A percentile compares a stretch with the other conserved stretches of the same genome.
Conservation (phyloP, 441 rosid species). For the Corymbia citriodora region DNA sequence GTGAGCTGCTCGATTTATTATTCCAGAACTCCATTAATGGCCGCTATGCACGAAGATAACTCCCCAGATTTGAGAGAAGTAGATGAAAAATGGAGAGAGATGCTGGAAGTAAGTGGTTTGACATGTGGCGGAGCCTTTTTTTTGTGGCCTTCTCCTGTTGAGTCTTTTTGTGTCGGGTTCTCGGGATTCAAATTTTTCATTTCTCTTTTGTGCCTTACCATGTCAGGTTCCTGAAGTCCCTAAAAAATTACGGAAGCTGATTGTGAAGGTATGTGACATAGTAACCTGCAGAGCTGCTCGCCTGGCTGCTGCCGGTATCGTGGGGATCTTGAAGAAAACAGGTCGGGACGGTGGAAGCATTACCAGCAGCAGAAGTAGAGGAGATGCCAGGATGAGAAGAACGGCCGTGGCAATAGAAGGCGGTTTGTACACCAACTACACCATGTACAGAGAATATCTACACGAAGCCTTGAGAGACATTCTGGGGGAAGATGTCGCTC, state of each 20-base stretch:
- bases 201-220: neutral
- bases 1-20: neutral
- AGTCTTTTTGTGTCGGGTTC: neutral
- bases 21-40: conserved; percentile 61
- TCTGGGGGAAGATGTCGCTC: conserved; percentile 63
- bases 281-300: conserved; percentile 86
- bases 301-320: conserved; percentile 85
- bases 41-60: conserved; percentile 85
- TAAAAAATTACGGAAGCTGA: conserved; percentile 59
- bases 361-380: conserved; percentile 48
- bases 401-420: conserved; percentile 91
- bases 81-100: conserved; percentile 46
- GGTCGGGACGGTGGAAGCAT: conserved; percentile 81
- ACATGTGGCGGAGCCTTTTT: neutral
- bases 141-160: neutral
- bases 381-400: conserved; percentile 54
- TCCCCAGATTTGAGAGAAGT: conserved; percentile 68
- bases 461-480: conserved; percentile 72
- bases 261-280: conserved; percentile 68
- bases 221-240: conserved; percentile 59
- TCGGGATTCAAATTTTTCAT: neutral
- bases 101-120: conserved; percentile 42
- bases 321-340: conserved; percentile 83
- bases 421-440: conserved; percentile 53
- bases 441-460: conserved; percentile 73